Evolutionary conservation across 768 basidiomycete genomes (phyloP), one percentile per base, ranked within the genome.

Genomic region (Lactifluus echinatus): DNA sequence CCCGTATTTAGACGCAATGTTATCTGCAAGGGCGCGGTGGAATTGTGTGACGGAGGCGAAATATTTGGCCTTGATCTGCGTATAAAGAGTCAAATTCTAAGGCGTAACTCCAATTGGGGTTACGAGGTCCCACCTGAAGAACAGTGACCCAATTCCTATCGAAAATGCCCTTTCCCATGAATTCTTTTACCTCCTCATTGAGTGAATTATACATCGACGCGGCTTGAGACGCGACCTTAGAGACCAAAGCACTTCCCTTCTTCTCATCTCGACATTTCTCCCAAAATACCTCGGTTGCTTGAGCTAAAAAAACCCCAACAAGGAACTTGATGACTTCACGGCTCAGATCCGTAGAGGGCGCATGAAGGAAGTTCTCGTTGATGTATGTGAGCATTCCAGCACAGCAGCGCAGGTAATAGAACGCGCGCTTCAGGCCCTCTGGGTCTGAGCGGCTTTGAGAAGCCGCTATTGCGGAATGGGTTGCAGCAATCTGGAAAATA

Each of bases 321-420:
- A 96, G 76, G 64, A 95, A 90, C 70, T 95, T 94, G 76, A 99
- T 80, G 54, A 98, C 91, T 58, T 98, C 95, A 19, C 92, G 79
- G 66, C 86, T 87, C 44, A 98, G 81, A 72, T 98, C 96, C 1
- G 91, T 96, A 21, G 89, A 93, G 0, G 96, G 96, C 0, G 95
- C 96, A 66, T 99, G 96, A 0, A 99, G 75, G 70, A 99, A 99
- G 79, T 99, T 97, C 71, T 99, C 96, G 74, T 98, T 97, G 76
- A 99, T 93, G 70, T 98, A 99, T 6, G 85, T 92, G 67, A 97
- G 82, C 92, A 99, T 96, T 19, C 96, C 96, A 2, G 94, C 91
- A 40, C 89, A 85, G 11, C 88, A 83, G 17, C 87, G 77, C 65
- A 92, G 89, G 72, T 92, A 94, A 72, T 91, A 82, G 74, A 96